Evolutionary conservation across 2,329 filamentous ascomycete genomes (phyloP), one percentile per base, ranked within the genome.

Genomic region (Sphaerulina vaccinii): DNA sequence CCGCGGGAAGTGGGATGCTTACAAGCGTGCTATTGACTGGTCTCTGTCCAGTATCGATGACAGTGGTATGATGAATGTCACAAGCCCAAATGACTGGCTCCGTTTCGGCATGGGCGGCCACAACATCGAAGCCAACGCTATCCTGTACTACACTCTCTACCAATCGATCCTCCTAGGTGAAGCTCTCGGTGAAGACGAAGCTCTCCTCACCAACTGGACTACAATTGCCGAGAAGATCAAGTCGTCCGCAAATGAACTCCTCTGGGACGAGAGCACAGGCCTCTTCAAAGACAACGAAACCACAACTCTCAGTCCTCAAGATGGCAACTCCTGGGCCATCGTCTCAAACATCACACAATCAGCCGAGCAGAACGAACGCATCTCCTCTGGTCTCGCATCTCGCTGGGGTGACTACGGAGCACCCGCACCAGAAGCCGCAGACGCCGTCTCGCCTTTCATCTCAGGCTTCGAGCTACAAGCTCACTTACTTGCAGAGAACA

Each of bases 81-180:
- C 74, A 0, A 64, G 68, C 1, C 56, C 65, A n/a, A 53, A 57
- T 4, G 76, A 79, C 63, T 79, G 75, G 76, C 64, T 77, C 3
- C 69, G 75, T 6, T 73, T 71, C 51, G 75, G 75, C n/a, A 78
- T 77, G 75, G 75, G 75, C 8, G 75, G 71, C 1, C 73, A 78
- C 59, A 75, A 75, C 47, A 73, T 74, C 50, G 73, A 75, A 54
- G 71, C 73, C 4, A 78, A 77, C 43, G 57, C 71, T 2, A 75
- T 77, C 22, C 65, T 77, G 1, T 76, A 76, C 61, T 70, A 77
- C 56, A 79, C 80, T 0, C 68, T 84, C 33, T 70, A 72, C 23
- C 80, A 79, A 3, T 79, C 76, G 18, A 72, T 80, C 36, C 65
- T 65, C 6, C 74, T 85, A 2, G 79, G 79, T 1, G 60, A 65